phyloP scores from a whole-genome alignment of 116 monocot genomes.

The Cymodocea nodosa region DNA sequence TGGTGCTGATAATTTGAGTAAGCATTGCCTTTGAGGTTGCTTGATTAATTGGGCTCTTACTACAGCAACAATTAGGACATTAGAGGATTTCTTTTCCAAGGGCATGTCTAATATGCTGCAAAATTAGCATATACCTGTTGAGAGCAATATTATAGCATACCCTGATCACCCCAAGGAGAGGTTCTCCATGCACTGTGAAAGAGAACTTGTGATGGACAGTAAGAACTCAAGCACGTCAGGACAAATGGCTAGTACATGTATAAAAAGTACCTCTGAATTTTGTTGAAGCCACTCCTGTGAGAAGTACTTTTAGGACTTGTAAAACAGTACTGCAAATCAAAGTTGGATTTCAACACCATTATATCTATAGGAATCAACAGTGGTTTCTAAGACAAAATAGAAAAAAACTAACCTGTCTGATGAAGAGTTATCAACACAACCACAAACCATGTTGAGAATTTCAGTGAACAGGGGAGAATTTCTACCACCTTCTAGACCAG shows the following conservation, averaged over 20 bases:
- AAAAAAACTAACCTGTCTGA: constrained; percentile 61
- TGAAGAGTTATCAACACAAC: constrained; percentile 79
- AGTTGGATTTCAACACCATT: background rate
- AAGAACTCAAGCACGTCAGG: background rate
- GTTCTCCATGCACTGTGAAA: constrained; percentile 83
- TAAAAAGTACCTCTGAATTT: constrained; percentile 75
- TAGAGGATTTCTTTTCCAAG: constrained; percentile 6
- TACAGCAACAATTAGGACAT: constrained; percentile 21
- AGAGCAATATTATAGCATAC: constrained; percentile 97
- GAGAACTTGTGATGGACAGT: background rate
- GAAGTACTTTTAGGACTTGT: constrained; percentile 96
- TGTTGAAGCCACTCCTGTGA: constrained; percentile 87
- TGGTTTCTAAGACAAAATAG: constrained; percentile 2
- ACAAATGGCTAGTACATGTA: background rate
- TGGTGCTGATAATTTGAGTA: constrained; percentile 93
- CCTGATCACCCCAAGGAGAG: constrained; percentile 74
- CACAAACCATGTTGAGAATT: constrained; percentile 84
- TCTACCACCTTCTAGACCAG: constrained; percentile 82
- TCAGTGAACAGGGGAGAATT: constrained; percentile 63
- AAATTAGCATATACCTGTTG: constrained; percentile 51
- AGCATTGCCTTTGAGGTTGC: constrained; percentile 97
- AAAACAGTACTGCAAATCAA: constrained; percentile 62
- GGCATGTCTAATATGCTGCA: background rate
- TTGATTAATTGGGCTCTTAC: constrained; percentile 97
- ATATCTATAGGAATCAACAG: background rate